phyloP scores from a whole-genome alignment of 2,329 filamentous ascomycete species.

The Aspergillus sp. region DNA sequence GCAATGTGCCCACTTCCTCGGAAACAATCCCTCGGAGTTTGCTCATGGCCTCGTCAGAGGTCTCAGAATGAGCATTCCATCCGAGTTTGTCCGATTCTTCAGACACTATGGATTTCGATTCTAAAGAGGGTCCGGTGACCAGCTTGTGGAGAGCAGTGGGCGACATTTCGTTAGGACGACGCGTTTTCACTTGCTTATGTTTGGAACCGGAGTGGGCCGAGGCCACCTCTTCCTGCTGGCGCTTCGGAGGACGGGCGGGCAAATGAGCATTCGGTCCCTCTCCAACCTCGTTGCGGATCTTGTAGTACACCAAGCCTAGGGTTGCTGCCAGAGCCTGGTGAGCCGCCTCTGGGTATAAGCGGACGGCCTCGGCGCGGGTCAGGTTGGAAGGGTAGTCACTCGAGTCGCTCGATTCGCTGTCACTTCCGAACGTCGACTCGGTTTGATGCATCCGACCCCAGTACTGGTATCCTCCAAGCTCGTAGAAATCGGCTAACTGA shows the following conservation, averaged over 20 bases:
- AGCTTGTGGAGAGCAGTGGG: slow-evolving; percentile 31
- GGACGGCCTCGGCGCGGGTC: slow-evolving; percentile 36
- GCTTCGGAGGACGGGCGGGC: slow-evolving; percentile 31
- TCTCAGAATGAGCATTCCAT: slow-evolving; percentile 37
- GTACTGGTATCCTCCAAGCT: slow-evolving; percentile 39
- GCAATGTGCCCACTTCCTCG: slow-evolving; percentile 33
- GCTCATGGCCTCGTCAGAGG: slow-evolving; percentile 38
- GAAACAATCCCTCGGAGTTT: slow-evolving; percentile 39
- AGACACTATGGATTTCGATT: slow-evolving; percentile 32
- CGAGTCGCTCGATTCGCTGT: slow-evolving; percentile 41
- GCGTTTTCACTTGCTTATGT: slow-evolving; percentile 37
- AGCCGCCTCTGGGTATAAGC: slow-evolving; percentile 38
- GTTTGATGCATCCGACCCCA: slow-evolving; percentile 38
- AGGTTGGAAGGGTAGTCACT: slow-evolving; percentile 36
- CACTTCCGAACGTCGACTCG: slow-evolving; percentile 27
- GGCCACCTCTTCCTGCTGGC: slow-evolving; percentile 34
- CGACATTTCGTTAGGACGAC: slow-evolving; percentile 31
- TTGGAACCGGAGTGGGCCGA: slow-evolving; percentile 32
- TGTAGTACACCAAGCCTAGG: slow-evolving; percentile 41
- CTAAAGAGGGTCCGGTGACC: slow-evolving; percentile 34
- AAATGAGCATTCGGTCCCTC: slow-evolving; percentile 32
- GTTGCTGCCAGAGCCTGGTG: slow-evolving; percentile 42
- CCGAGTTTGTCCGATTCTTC: slow-evolving; percentile 34
- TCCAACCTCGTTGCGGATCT: slow-evolving; percentile 42
- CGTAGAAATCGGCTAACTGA: slow-evolving; percentile 42